Conservation (phyloP, 768 basidiomycete genomes). For the Auricularia sp. region DNA sequence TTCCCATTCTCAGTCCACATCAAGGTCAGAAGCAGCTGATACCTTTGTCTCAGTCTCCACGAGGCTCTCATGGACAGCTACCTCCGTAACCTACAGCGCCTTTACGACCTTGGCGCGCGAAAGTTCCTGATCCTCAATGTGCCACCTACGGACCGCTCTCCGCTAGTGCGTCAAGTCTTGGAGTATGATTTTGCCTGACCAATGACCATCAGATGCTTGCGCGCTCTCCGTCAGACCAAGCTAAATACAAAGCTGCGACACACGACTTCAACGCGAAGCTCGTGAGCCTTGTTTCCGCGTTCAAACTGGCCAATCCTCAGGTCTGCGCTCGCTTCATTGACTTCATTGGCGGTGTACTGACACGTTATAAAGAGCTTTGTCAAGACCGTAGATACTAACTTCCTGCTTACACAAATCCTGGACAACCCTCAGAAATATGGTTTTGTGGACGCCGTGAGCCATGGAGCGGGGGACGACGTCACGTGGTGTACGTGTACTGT, state of each 20-base stretch:
- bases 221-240: slow-evolving; percentile 5
- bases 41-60: slow-evolving; percentile 29
- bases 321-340: slow-evolving; percentile 24
- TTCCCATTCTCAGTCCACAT: background rate
- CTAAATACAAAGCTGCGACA: slow-evolving; percentile 37
- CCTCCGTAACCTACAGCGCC: slow-evolving; percentile 39
- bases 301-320: slow-evolving; percentile 35
- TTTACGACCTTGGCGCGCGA: slow-evolving; percentile 45
- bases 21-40: too few species aligned
- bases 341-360: background rate
- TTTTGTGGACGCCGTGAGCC: background rate
- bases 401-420: background rate
- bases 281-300: slow-evolving; percentile 26
- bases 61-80: slow-evolving; percentile 40
- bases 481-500: background rate
- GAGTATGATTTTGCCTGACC: too few species aligned
- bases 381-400: background rate
- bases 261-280: slow-evolving; percentile 43
- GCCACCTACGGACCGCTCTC: slow-evolving; percentile 48
- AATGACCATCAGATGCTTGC: too few species aligned
- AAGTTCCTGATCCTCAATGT: slow-evolving; percentile 57
- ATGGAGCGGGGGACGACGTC: background rate
- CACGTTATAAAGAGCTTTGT: background rate
- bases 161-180: slow-evolving; percentile 29
- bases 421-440: background rate